Percentiles rank a stretch among this genome's conserved stretches.
Conservation (phyloP, 345 rosid species). For the Bruguiera gymnorhiza region DNA sequence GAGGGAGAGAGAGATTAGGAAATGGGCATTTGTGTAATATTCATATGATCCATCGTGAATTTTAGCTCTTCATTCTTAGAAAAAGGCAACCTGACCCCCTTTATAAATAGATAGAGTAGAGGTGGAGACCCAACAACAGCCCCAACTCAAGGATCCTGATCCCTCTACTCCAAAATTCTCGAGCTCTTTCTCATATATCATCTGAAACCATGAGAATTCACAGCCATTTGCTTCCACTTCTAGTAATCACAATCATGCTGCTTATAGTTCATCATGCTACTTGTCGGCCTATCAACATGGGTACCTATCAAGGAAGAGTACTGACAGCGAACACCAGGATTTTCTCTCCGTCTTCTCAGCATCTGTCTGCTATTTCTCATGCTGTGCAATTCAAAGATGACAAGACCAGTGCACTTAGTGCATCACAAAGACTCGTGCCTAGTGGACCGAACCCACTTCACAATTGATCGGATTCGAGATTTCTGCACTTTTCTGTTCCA, state of each 20-base stretch:
- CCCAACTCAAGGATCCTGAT: not conserved
- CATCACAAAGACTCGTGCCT: conserved; percentile 34
- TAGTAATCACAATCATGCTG: conserved; percentile 22
- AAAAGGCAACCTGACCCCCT: not conserved
- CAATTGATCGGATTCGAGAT: conserved; percentile 25
- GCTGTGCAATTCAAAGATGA: conserved; percentile 3
- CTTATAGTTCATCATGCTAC: conserved; percentile 22
- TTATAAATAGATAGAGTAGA: conserved; percentile 9
- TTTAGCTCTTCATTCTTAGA: not conserved
- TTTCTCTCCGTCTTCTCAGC: conserved; percentile 15
- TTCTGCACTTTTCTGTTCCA: not conserved
- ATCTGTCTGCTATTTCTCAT: conserved; percentile 12
- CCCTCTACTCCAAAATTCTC: not conserved
- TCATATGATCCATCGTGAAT: not conserved
- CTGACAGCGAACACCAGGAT: conserved; percentile 1
- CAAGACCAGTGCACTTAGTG: conserved; percentile 9
- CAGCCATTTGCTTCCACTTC: conserved; percentile 14
- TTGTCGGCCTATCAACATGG: conserved; percentile 22
- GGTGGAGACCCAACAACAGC: not conserved
- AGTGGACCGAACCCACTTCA: conserved; percentile 66
- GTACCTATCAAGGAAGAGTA: conserved; percentile 11
- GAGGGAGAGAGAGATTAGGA: not conserved
- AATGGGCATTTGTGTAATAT: not conserved
- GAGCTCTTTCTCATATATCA: not conserved
- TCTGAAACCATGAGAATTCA: conserved; percentile 22